These are phyloP conservation scores for Potentilla sterilis DNA, from an alignment of 306 rosid species.

Conservation along the genomic window DNA sequence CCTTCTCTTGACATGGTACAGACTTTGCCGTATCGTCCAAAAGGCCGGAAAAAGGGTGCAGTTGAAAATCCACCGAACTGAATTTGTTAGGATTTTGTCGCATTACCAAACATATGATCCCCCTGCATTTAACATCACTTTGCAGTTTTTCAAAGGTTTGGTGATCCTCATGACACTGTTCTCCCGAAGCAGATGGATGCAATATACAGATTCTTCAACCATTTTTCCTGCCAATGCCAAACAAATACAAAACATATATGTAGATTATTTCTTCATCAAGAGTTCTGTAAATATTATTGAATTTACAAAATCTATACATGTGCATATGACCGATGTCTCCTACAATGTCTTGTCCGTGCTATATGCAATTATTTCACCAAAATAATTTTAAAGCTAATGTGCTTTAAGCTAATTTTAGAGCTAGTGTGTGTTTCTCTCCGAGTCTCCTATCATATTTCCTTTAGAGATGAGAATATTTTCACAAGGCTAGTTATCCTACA, in stretches of 20 bases:
- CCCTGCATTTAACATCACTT: constrained; percentile 10
- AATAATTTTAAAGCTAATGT: not conserved
- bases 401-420: not conserved
- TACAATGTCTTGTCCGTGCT: not conserved
- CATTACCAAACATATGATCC: constrained; percentile 2
- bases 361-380: not conserved
- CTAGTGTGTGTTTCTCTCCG: not conserved
- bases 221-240: constrained; percentile 37
- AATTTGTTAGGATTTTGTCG: not conserved
- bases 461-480: not conserved
- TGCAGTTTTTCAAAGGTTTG: constrained; percentile 10
- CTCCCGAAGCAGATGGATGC: constrained; percentile 43
- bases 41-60: constrained; percentile 15
- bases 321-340: not conserved
- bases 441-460: not conserved
- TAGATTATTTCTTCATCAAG: not conserved
- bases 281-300: not conserved
- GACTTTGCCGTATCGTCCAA: constrained; percentile 8
- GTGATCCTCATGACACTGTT: constrained; percentile 36
- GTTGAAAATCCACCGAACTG: constrained; percentile 11
- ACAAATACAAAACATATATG: not conserved
- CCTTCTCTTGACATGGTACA: constrained; percentile 12
- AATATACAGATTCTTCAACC: constrained; percentile 43
- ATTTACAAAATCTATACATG: not conserved
- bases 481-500: too few species aligned